These are phyloP conservation scores for Obelidium mucronatum DNA, from an alignment of 192 early-diverging fungal genomes.

Conservation along the genomic window DNA sequence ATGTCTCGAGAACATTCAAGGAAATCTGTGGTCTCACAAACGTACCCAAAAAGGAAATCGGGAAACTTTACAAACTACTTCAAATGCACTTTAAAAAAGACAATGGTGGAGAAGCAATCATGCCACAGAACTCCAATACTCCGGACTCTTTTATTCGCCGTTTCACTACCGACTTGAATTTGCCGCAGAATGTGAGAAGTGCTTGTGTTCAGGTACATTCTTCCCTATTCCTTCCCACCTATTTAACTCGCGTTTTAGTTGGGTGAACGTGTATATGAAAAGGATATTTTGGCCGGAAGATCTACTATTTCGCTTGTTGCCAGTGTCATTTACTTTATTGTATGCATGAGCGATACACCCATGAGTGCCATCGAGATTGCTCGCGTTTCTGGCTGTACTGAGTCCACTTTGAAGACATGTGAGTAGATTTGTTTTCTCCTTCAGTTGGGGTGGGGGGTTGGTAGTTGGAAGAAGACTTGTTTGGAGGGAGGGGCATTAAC, in stretches of 20 bases:
- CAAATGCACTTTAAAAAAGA: conserved; percentile 43
- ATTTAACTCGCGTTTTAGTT: conserved; percentile 40
- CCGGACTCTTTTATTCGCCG: conserved; percentile 68
- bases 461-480: conserved; percentile 6
- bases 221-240: too few relatives aligned
- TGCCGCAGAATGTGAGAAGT: conserved; percentile 72
- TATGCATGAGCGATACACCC: conserved; percentile 69
- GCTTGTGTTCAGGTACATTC: conserved; percentile 70
- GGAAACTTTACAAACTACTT: conserved; percentile 78
- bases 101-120: conserved; percentile 59
- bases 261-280: conserved; percentile 72
- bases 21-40: conserved; percentile 90
- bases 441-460: neutral
- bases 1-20: conserved; percentile 88
- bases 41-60: conserved; percentile 94
- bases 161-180: conserved; percentile 80
- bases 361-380: conserved; percentile 81
- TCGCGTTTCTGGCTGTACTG: conserved; percentile 87
- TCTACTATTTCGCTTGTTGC: conserved; percentile 92
- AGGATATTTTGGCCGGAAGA: conserved; percentile 88
- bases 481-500: neutral
- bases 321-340: conserved; percentile 88
- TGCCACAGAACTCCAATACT: neutral
- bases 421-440: neutral
- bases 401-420: conserved; percentile 90